Conservation (phyloP, 495 filamentous ascomycete genomes). For the Hyphodiscus hymeniophilus region DNA sequence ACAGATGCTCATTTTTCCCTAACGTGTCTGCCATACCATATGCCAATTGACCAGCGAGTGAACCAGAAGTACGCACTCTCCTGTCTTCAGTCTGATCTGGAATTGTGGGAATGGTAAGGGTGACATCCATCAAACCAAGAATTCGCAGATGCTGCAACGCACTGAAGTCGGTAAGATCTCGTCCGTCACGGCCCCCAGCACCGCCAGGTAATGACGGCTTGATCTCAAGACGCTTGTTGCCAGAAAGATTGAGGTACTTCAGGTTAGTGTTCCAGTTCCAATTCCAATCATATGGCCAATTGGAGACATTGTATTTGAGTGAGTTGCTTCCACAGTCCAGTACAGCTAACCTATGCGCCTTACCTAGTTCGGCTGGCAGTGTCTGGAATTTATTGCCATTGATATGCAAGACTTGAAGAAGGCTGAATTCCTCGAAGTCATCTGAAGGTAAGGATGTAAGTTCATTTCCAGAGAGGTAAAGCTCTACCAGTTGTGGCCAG, state of each 20-base stretch:
- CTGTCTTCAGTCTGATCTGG: slow-evolving; percentile 94
- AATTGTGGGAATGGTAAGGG: slow-evolving; percentile 81
- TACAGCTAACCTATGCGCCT: slow-evolving; percentile 81
- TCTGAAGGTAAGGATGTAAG: slow-evolving; percentile 86
- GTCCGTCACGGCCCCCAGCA: slow-evolving; percentile 42
- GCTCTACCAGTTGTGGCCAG: slow-evolving; percentile 80
- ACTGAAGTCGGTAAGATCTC: slow-evolving; percentile 86
- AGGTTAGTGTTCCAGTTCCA: slow-evolving; percentile 97
- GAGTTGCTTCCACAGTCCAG: slow-evolving; percentile 92
- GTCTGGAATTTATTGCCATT: slow-evolving; percentile 98
- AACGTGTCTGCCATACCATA: slow-evolving; percentile 99
- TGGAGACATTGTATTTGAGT: slow-evolving; percentile 99
- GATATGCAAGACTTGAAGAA: slow-evolving; percentile 84
- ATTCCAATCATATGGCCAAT: slow-evolving; percentile 99
- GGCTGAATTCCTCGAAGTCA: slow-evolving; percentile 80
- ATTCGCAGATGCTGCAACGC: slow-evolving; percentile 78
- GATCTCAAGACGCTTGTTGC: slow-evolving; percentile 95
- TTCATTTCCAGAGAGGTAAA: slow-evolving; percentile 95
- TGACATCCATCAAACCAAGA: slow-evolving; percentile 96
- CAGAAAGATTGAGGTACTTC: slow-evolving; percentile 91
- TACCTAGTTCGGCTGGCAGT: slow-evolving; percentile 88
- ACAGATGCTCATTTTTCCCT: slow-evolving; percentile 86
- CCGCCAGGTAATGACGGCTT: slow-evolving; percentile 63
- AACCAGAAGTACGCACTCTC: slow-evolving; percentile 91
- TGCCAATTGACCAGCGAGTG: slow-evolving; percentile 73